Evolutionary conservation across 78 protist genomes (phyloP).

Genomic region (Acrasis kona): DNA sequence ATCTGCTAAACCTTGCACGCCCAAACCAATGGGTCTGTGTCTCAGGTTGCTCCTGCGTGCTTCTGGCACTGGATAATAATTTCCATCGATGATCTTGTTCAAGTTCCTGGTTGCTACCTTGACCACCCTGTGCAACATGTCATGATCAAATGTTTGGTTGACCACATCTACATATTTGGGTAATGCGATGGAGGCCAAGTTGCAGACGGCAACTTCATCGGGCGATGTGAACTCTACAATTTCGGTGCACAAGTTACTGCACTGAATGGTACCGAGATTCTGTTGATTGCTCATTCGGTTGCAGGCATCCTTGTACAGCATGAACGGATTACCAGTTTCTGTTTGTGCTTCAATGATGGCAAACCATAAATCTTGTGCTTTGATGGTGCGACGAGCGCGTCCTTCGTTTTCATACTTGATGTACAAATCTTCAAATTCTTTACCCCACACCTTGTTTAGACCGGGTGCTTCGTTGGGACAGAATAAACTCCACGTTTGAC

Average conservation of each 20-base stretch:
- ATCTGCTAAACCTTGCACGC: constrained; percentile 96
- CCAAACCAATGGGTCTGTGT: constrained; percentile 96
- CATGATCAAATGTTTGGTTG: constrained; percentile 51
- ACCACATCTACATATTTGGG: constrained; percentile 62
- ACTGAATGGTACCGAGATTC: constrained; percentile 89
- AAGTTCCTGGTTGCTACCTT: constrained; percentile 71
- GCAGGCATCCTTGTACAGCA: constrained; percentile 95
- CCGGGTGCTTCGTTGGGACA: constrained; percentile 93
- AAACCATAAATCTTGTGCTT: constrained; percentile 94
- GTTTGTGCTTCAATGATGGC: constrained; percentile 90
- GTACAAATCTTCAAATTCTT: constrained; percentile 82
- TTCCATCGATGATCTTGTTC: constrained; percentile 86
- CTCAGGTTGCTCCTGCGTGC: constrained; percentile 76
- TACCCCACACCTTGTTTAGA: constrained; percentile 71
- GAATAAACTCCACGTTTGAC: constrained; percentile 86
- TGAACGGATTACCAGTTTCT: constrained; percentile 97
- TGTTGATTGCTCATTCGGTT: constrained; percentile 91
- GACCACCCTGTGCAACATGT: constrained; percentile 42
- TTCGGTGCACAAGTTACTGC: constrained; percentile 95
- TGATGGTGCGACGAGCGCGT: constrained; percentile 30
- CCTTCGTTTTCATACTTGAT: constrained; percentile 77
- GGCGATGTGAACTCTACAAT: constrained; percentile 91
- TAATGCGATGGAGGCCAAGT: constrained; percentile 94
- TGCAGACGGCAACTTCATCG: constrained; percentile 89
- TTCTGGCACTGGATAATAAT: constrained; percentile 94